Evolutionary conservation across 441 rosid species (phyloP), one percentile per base, ranked within the genome.

Genomic region (Syzygium malaccense): DNA sequence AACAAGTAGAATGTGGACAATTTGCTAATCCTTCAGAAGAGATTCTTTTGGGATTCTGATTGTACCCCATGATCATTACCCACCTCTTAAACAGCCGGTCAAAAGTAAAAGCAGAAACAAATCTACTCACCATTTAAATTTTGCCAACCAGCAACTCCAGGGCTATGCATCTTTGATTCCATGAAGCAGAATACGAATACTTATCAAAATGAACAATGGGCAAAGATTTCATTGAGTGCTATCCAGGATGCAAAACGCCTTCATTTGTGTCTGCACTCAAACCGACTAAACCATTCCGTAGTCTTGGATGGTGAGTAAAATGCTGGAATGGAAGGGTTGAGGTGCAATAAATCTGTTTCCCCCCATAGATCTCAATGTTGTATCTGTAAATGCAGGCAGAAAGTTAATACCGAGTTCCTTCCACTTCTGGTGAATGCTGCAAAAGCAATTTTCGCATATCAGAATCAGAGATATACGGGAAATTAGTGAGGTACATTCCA

Each of bases 331-430:
- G 66, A 60, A 60, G 66, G 66, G 28, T 28, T 60, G 7, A 60
- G 66, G 32, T 8, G 0, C 18, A 14, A 60, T 60, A 60, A 60
- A 28, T 60, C 66, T 28, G 0, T 60, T 28, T 13, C 18, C 18
- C 48, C 32, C 66, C 18, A 60, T 0, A 64, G 0, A 64, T 30
- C 71, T 30, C 1, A 1, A 7, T n/a, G 20, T 30, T 7, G 71
- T 15, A n/a, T 14, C 0, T 5, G 7, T 30, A 64, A 28, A 60
- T 60, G n/a, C 32, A 60, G 66, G 28, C 4, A 60, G 32, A 60
- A 60, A 60, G 66, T 60, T 0, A 0, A 13, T 60, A 28, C 17
- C 2, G 18, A 13, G 66, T 60, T 28, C 32, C 66, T 60, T 60
- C 66, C 66, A 60, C 32, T 60, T 60, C 37, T 0, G 15, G 5